Percentiles rank a stretch among this genome's conserved stretches.
phyloP scores from a whole-genome alignment of 1,284 basidiomycete genomes.

The Testicularia cyperi region DNA sequence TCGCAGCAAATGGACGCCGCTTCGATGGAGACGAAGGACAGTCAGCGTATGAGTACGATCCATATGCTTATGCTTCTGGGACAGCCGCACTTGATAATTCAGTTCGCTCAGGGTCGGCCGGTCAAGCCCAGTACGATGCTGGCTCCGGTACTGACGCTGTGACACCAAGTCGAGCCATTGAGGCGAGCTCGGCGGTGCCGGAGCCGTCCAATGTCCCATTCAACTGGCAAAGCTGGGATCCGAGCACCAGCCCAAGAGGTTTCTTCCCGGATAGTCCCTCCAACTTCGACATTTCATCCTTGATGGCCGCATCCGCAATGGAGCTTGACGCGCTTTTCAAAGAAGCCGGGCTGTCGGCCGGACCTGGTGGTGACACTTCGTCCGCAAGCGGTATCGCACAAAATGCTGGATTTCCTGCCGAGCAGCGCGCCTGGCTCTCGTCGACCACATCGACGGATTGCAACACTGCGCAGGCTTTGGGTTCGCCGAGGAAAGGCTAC shows the following conservation, averaged over 20 bases:
- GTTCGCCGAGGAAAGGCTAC: too few relatives aligned
- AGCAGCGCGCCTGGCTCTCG: not conserved
- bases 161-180: conserved; percentile 26
- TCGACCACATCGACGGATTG: too few relatives aligned
- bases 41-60: too few relatives aligned
- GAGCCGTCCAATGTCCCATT: conserved; percentile 3
- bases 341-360: conserved; percentile 28
- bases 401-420: not conserved
- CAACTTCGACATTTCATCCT: conserved; percentile 31
- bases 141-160: conserved; percentile 9
- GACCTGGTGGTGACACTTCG: conserved; percentile 8
- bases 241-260: conserved; percentile 14
- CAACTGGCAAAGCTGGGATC: conserved; percentile 15
- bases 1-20: too few relatives aligned
- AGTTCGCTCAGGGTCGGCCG: too few relatives aligned
- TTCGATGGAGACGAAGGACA: too few relatives aligned
- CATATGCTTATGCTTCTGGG: too few relatives aligned
- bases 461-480: too few relatives aligned
- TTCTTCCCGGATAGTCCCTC: conserved; percentile 33
- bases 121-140: too few relatives aligned
- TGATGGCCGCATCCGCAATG: conserved; percentile 41
- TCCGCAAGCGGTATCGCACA: too few relatives aligned
- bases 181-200: conserved; percentile 2
- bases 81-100: too few relatives aligned
- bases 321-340: conserved; percentile 32